A percentile compares a stretch with the other conserved stretches of the same genome.
phyloP scores from a whole-genome alignment of 164 flowering plant species.

The Litsea cubeba region DNA sequence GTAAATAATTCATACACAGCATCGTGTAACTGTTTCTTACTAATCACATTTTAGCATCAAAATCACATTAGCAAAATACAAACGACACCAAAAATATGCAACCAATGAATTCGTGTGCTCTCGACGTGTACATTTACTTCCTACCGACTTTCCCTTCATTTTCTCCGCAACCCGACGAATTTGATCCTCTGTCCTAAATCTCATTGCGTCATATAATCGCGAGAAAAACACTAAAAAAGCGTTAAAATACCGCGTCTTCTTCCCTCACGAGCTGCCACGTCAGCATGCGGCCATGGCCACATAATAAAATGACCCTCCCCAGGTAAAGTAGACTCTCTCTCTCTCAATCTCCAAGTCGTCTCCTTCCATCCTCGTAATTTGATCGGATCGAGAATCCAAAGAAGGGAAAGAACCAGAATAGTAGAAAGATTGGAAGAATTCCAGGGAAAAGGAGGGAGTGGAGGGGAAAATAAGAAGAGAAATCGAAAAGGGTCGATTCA shows the following conservation, averaged over 20 bases:
- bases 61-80: too few species aligned
- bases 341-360: not conserved
- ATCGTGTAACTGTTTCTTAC: too few species aligned
- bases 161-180: too few species aligned
- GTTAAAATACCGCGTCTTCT: not conserved
- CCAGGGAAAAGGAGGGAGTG: not conserved
- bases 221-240: not conserved
- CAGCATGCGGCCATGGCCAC: not conserved
- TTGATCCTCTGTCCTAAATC: too few species aligned
- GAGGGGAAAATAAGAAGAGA: not conserved
- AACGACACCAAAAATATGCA: too few species aligned
- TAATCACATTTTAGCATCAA: too few species aligned
- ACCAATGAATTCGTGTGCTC: too few species aligned
- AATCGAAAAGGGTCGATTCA: not conserved
- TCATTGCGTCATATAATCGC: too few species aligned
- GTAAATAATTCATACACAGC: too few species aligned
- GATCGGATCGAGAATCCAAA: not conserved
- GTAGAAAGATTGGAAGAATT: not conserved
- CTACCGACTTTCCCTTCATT: too few species aligned
- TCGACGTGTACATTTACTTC: too few species aligned
- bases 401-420: too few species aligned
- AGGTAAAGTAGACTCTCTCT: not conserved
- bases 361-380: not conserved
- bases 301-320: not conserved
- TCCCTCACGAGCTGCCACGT: not conserved